These are phyloP conservation scores for Zalerion maritima DNA, from an alignment of 495 filamentous ascomycete species.

Conservation along the genomic window DNA sequence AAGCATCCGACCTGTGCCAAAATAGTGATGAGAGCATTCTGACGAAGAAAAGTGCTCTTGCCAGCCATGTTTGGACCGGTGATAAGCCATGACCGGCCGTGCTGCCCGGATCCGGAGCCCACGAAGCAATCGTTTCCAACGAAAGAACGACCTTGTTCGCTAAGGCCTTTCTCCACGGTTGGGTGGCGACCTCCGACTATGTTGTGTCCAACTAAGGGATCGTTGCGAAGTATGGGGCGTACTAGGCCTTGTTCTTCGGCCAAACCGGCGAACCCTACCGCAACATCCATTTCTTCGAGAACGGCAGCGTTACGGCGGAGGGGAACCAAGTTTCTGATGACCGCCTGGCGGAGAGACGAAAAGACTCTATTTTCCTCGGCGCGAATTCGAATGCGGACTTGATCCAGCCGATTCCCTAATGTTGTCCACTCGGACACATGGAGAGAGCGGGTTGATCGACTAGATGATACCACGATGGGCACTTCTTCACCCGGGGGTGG, in stretches of 20 bases:
- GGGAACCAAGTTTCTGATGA: constrained; percentile 63
- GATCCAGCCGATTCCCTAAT: constrained; percentile 61
- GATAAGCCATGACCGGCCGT: constrained; percentile 69
- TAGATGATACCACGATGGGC: constrained; percentile 43
- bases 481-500: constrained; percentile 27
- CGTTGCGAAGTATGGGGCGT: constrained; percentile 54
- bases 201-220: constrained; percentile 20
- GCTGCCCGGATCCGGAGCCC: constrained; percentile 23
- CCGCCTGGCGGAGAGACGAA: constrained; percentile 49
- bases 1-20: constrained; percentile 85
- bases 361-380: constrained; percentile 69
- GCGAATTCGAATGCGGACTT: constrained; percentile 56
- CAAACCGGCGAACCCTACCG: constrained; percentile 64
- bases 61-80: constrained; percentile 99
- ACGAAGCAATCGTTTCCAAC: constrained; percentile 77
- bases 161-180: constrained; percentile 70
- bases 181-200: constrained; percentile 78
- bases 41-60: constrained; percentile 87
- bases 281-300: constrained; percentile 83
- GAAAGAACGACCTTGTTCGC: constrained; percentile 68
- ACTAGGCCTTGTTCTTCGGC: constrained; percentile 58
- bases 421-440: constrained; percentile 71
- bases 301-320: constrained; percentile 78
- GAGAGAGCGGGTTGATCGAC: constrained; percentile 73
- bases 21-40: constrained; percentile 87